Evolutionary conservation across 2,329 filamentous ascomycete species (phyloP), one percentile per base, ranked within the genome.

Genomic region (Magnaporthiopsis incrustans): DNA sequence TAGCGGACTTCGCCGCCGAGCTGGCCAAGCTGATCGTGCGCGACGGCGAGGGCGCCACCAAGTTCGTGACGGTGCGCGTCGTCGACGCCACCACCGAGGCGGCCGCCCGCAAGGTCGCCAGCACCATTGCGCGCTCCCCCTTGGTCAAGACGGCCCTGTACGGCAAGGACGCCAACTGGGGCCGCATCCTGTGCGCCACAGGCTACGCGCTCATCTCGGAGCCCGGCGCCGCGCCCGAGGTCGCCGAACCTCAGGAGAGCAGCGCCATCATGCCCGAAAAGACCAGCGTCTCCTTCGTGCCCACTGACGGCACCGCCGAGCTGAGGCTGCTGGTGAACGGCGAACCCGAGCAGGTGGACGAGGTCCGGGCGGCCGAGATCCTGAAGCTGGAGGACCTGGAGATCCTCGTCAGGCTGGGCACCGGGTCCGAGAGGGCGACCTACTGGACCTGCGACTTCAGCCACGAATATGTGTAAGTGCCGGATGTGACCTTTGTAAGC

Each of bases 101-200:
- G 60, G 89, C 87, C 60, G 93, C 92, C 1, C 87, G 90, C 64
- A 85, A 88, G 72, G 88, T 97, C 66, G 95, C 93, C 14, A 90
- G 89, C 67, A 89, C 91, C 60, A 97, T 99, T 73, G 93, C 95
- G 22, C 87, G 89, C 62, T 97, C 92, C 0, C 92, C 95, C 11
- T 85, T 99, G 15, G 95, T 99, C 70, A 99, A 99, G 82, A 99
- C 95, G 0, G 95, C 95, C 0, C 82, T 99, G 57, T 99, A 99
- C 76, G 95, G 95, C 68, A 92, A 92, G 75, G 95, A 99, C 74
- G 95, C 95, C 25, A 99, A 99, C 81, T 99, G 95, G 95, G 95
- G 95, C 44, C 92, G 95, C 64, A 96, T 99, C 67, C 83, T 98
- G 33, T 98, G 95, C 75, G 94, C 95, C 0, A 92, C 93, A 5